These are phyloP conservation scores for Podospora appendiculata DNA, from an alignment of 495 filamentous ascomycete species.

Conservation along the genomic window DNA sequence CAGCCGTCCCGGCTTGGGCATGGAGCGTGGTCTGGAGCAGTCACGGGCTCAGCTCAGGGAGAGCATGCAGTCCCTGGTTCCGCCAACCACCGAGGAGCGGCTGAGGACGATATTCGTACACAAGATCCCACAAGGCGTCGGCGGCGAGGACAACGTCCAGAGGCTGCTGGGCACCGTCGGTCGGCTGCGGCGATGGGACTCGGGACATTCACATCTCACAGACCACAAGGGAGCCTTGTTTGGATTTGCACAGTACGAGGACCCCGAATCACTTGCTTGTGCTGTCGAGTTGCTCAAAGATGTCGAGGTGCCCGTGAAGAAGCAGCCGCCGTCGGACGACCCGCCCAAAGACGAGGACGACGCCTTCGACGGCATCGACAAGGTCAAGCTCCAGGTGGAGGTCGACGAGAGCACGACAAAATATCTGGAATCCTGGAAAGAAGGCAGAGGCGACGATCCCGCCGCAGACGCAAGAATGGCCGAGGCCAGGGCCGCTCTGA, in stretches of 20 bases:
- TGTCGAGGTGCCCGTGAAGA: slow-evolving; percentile 77
- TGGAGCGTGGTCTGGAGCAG: slow-evolving; percentile 54
- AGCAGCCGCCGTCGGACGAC: slow-evolving; percentile 45
- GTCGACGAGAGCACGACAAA: slow-evolving; percentile 74
- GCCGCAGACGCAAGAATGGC: slow-evolving; percentile 61
- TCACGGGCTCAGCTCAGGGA: slow-evolving; percentile 65
- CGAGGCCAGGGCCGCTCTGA: slow-evolving; percentile 54
- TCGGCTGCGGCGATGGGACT: slow-evolving; percentile 73
- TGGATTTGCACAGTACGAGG: slow-evolving; percentile 95
- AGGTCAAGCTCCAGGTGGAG: slow-evolving; percentile 61
- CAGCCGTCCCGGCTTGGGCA: slow-evolving; percentile 62
- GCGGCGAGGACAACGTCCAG: slow-evolving; percentile 78
- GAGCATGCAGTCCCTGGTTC: slow-evolving; percentile 67
- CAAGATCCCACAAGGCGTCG: slow-evolving; percentile 69
- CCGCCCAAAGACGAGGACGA: slow-evolving; percentile 34
- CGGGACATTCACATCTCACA: slow-evolving; percentile 51
- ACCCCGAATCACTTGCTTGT: slow-evolving; percentile 77
- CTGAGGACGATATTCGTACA: slow-evolving; percentile 85
- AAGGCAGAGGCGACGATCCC: slow-evolving; percentile 55
- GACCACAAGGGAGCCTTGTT: slow-evolving; percentile 81
- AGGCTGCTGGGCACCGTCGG: slow-evolving; percentile 71
- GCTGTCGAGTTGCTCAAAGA: slow-evolving; percentile 83
- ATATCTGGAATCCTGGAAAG: slow-evolving; percentile 75
- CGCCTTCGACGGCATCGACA: slow-evolving; percentile 55
- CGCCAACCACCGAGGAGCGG: slow-evolving; percentile 85